Conservation (phyloP, 2,329 filamentous ascomycete species). For the Fusarium sp. region DNA sequence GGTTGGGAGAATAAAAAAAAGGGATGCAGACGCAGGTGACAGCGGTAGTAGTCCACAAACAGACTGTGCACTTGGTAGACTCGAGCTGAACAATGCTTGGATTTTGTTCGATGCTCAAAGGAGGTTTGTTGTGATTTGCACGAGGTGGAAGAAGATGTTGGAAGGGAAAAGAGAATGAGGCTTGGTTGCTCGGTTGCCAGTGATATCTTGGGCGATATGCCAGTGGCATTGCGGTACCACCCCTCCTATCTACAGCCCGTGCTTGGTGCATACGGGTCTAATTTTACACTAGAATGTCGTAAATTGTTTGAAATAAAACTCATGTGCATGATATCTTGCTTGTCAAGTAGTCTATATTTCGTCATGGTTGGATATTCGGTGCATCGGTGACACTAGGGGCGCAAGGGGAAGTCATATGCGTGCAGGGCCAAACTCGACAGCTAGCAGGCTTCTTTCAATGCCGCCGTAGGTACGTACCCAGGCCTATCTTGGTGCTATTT, state of each 20-base stretch:
- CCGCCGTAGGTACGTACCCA: not conserved
- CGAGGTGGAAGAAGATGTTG: not conserved
- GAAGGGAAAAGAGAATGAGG: not conserved
- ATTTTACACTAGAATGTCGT: not conserved
- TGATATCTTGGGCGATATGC: conserved; percentile 1
- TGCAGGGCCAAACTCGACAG: not conserved
- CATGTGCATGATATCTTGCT: not conserved
- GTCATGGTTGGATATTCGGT: not conserved
- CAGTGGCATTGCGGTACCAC: not conserved
- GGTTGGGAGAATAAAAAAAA: not conserved
- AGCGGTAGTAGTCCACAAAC: not conserved
- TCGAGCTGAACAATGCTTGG: not conserved
- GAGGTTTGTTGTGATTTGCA: not conserved
- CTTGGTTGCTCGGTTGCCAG: not conserved
- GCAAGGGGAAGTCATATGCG: not conserved
- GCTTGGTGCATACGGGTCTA: not conserved
- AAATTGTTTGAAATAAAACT: not conserved
- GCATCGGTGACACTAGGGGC: not conserved
- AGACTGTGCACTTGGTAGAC: not conserved
- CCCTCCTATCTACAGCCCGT: not conserved
- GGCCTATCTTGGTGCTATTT: not conserved
- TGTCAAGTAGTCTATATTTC: not conserved
- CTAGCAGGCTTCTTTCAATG: not conserved
- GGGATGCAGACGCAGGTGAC: not conserved
- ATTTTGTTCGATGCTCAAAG: not conserved